phyloP scores from a whole-genome alignment of 495 filamentous ascomycete species.

The Daldinia childiae region DNA sequence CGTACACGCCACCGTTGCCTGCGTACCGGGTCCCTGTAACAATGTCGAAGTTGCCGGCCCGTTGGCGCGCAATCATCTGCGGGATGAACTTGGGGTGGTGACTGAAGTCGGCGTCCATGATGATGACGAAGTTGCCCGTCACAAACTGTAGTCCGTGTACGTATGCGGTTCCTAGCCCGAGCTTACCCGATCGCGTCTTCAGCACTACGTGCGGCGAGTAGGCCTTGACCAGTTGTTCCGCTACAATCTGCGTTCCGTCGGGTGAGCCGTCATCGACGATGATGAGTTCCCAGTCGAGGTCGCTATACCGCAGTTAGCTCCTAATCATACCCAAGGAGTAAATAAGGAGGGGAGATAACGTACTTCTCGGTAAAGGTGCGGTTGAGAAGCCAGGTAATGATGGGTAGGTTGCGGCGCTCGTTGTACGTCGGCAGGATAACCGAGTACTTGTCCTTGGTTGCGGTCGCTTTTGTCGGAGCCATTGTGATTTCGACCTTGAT shows the following conservation, averaged over 20 bases:
- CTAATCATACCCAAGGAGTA: background rate
- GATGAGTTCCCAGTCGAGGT: conserved; percentile 96
- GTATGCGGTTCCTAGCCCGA: conserved; percentile 96
- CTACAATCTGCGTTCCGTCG: conserved; percentile 91
- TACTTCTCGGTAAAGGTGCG: conserved; percentile 88
- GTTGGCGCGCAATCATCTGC: conserved; percentile 82
- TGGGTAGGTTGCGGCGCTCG: conserved; percentile 94
- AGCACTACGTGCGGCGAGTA: conserved; percentile 84
- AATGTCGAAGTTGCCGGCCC: conserved; percentile 82
- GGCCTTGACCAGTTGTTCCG: conserved; percentile 84
- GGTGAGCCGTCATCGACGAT: conserved; percentile 98
- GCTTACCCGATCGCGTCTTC: conserved; percentile 88
- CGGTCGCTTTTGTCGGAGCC: conserved; percentile 49
- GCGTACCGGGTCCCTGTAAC: conserved; percentile 96
- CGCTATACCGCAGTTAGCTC: conserved; percentile 59
- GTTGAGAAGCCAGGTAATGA: conserved; percentile 92
- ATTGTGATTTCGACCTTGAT: conserved; percentile 30
- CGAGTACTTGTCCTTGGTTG: conserved; percentile 80
- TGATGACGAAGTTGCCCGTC: conserved; percentile 93
- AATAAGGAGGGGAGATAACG: conserved; percentile 19
- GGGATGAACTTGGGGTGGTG: conserved; percentile 98
- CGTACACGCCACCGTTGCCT: conserved; percentile 89
- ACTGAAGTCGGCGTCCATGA: conserved; percentile 99
- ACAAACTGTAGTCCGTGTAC: conserved; percentile 90
- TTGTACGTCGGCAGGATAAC: conserved; percentile 98